phyloP scores from a whole-genome alignment of 495 filamentous ascomycete genomes.

The Annulohypoxylon moriforme region DNA sequence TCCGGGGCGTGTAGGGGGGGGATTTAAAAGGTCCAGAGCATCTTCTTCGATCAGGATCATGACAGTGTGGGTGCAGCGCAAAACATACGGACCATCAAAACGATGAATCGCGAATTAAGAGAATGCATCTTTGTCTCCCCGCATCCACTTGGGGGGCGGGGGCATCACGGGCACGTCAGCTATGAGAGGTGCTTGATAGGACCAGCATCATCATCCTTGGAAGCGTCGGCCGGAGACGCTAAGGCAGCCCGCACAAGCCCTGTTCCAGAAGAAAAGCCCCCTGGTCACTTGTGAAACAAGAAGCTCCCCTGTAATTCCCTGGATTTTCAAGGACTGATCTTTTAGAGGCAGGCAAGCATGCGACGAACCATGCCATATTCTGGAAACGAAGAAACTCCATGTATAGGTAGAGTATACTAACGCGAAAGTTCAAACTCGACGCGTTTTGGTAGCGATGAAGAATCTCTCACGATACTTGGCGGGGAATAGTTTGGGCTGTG shows the following conservation, averaged over 20 bases:
- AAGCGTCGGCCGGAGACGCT: conserved; percentile 38
- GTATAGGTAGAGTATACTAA: conserved; percentile 26
- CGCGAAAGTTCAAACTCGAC: conserved; percentile 29
- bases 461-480: not conserved
- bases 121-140: conserved; percentile 36
- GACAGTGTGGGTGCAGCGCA: conserved; percentile 30
- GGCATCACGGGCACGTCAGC: conserved; percentile 46
- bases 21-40: conserved; percentile 19
- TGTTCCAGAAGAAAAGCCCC: conserved; percentile 46
- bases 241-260: conserved; percentile 45
- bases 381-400: conserved; percentile 32
- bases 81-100: conserved; percentile 34
- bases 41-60: conserved; percentile 29
- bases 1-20: conserved; percentile 18
- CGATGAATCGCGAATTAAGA: conserved; percentile 36
- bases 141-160: conserved; percentile 42
- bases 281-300: conserved; percentile 49
- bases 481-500: conserved; percentile 9
- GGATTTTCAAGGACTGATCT: conserved; percentile 45
- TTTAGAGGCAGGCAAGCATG: conserved; percentile 35
- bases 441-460: conserved; percentile 17
- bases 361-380: conserved; percentile 42
- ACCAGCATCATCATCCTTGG: conserved; percentile 38
- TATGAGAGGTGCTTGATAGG: conserved; percentile 38
- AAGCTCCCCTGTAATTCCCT: conserved; percentile 49